Evolutionary conservation across 148 eudicot genomes (phyloP), one percentile per base, ranked within the genome.

Genomic region (Rhododendron ferrugineum): DNA sequence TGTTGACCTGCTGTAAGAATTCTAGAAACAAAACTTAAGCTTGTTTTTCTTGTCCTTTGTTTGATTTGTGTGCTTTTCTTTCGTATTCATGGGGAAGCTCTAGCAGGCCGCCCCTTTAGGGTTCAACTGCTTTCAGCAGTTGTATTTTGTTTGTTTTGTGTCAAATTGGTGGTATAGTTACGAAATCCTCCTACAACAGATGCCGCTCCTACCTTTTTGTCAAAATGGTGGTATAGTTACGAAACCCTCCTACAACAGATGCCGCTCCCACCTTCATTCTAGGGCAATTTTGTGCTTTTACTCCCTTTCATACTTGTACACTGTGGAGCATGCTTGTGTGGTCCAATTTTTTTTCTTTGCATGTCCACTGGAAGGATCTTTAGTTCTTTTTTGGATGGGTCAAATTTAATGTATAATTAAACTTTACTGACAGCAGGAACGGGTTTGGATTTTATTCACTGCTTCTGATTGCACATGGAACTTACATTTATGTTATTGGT

Each of bases 401-500:
- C 8, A 34, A n/a, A 7, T 82, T 28, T 44, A 11, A 32, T 23
- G 10, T 49, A 2, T 49, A 14, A 40, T 6, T 76, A 40, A 60
- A 37, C 3, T 64, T 77, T 1, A 85, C 36, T 47, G 49, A 49
- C 36, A 74, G 40, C 5, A 0, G 50, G 66, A 83, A 62, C 11
- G 15, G n/a, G 23, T 32, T 30, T 46, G 10, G 64, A 58, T 58
- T 58, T 10, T 15, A 52, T 72, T 22, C 26, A 14, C 28, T 40
- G 40, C 58, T 36, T 23, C 36, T 30, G 78, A 52, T 82, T 58
- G 32, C 26, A 6, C 14, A 14, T 66, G 49, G 81, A 82, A 47
- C 70, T 86, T 79, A 83, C 30, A 18, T 62, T 6, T 22, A 66
- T 75, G 28, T 72, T 75, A 83, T 22, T 73, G 11, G 66, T n/a